Evolutionary conservation across 2,329 filamentous ascomycete species (phyloP).

Genomic region (Fusarium sp.): DNA sequence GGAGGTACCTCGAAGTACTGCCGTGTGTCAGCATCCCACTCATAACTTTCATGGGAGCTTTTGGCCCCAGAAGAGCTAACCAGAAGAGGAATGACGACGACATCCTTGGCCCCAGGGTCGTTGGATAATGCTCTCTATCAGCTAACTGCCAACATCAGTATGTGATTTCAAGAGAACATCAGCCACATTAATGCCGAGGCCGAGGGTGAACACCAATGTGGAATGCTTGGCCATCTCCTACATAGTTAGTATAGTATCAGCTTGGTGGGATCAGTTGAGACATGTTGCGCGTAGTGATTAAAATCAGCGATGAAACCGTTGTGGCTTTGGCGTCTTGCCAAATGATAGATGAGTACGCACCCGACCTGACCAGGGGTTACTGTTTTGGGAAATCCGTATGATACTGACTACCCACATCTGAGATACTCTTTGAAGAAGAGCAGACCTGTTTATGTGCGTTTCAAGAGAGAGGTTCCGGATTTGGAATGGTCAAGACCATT

Average conservation of each 20-base stretch:
- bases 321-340: conserved; percentile 25
- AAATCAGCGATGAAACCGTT: conserved; percentile 26
- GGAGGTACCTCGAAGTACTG: conserved; percentile 34
- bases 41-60: conserved; percentile 15
- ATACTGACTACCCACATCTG: background rate
- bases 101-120: conserved; percentile 6
- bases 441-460: background rate
- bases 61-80: conserved; percentile 29
- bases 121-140: conserved; percentile 14
- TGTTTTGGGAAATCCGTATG: conserved; percentile 38
- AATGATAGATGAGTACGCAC: background rate
- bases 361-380: conserved; percentile 31
- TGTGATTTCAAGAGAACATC: background rate
- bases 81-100: conserved; percentile 33
- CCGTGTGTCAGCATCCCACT: conserved; percentile 35
- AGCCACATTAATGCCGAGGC: background rate
- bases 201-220: background rate
- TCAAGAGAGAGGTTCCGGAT: background rate
- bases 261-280: background rate
- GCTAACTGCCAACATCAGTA: conserved; percentile 20
- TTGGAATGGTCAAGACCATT: background rate
- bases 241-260: background rate
- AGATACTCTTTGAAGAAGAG: background rate
- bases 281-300: background rate
- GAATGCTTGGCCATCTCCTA: conserved; percentile 1